Conservation (phyloP, 768 basidiomycete genomes). For the Steccherinum ochraceum region DNA sequence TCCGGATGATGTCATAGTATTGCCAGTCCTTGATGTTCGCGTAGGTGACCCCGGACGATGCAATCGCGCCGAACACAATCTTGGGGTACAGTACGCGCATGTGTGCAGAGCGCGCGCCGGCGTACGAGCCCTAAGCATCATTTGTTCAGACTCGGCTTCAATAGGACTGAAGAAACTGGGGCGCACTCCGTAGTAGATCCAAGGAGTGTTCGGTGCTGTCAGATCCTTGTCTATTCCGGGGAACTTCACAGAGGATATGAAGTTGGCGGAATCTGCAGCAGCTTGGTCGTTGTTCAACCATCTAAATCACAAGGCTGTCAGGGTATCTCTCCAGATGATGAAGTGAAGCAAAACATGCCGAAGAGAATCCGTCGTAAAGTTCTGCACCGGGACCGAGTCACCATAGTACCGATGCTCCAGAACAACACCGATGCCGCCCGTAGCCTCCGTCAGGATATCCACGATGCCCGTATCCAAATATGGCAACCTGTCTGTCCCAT, state of each 20-base stretch:
- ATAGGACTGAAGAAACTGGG: not conserved
- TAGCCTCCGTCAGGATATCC: constrained; percentile 77
- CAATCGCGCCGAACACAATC: constrained; percentile 83
- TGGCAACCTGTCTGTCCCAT: constrained; percentile 52
- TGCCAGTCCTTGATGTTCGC: constrained; percentile 80
- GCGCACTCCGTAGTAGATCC: constrained; percentile 87
- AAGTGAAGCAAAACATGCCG: constrained; percentile 35
- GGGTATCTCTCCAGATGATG: constrained; percentile 6
- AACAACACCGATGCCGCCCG: constrained; percentile 79
- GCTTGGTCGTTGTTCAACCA: constrained; percentile 77
- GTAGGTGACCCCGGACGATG: constrained; percentile 87
- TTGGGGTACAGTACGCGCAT: constrained; percentile 87
- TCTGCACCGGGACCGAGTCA: constrained; percentile 66
- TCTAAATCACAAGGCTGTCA: constrained; percentile 5
- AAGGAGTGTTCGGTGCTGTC: constrained; percentile 64
- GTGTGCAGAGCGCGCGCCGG: constrained; percentile 89
- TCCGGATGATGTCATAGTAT: constrained; percentile 81
- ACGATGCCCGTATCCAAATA: constrained; percentile 56
- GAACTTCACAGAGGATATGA: constrained; percentile 73
- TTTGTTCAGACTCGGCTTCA: not conserved
- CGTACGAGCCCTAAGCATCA: constrained; percentile 70
- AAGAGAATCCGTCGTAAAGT: constrained; percentile 79
- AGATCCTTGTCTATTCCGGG: constrained; percentile 56
- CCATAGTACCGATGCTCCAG: constrained; percentile 93
- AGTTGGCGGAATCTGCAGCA: constrained; percentile 82